phyloP scores from a whole-genome alignment of 2,329 filamentous ascomycete species.

The Epichloe scottii region DNA sequence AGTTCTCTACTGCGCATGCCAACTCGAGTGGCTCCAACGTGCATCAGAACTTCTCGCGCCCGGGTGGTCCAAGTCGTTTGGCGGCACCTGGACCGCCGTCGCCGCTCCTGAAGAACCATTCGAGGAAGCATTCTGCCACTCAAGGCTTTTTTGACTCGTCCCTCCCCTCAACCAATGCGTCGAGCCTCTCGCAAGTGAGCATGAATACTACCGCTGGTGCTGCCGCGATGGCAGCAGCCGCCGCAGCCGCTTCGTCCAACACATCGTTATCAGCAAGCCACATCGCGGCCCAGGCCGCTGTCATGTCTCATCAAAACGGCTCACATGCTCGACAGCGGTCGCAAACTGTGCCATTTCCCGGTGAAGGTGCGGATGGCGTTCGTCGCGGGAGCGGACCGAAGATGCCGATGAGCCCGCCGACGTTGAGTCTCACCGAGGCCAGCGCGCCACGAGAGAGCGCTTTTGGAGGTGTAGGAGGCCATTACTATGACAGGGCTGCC shows the following conservation, averaged over 20 bases:
- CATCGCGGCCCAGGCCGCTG: constrained; percentile 68
- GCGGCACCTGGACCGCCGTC: constrained; percentile 17
- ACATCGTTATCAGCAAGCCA: constrained; percentile 49
- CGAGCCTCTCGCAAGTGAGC: constrained; percentile 39
- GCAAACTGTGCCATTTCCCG: constrained; percentile 54
- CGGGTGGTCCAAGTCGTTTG: constrained; percentile 22
- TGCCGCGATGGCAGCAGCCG: constrained; percentile 20
- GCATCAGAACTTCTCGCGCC: constrained; percentile 47
- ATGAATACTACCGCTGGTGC: constrained; percentile 29
- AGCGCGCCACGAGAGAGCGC: constrained; percentile 46
- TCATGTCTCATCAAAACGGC: constrained; percentile 48
- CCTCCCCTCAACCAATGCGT: constrained; percentile 48
- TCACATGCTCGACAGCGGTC: constrained; percentile 53
- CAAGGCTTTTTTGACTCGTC: constrained; percentile 68
- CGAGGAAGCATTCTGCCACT: constrained; percentile 57
- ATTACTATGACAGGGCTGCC: constrained; percentile 46
- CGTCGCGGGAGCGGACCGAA: constrained; percentile 33
- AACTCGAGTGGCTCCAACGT: constrained; percentile 34
- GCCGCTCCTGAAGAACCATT: constrained; percentile 30
- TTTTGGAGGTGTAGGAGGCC: constrained; percentile 35
- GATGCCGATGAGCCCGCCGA: constrained; percentile 46
- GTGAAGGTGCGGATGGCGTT: constrained; percentile 28
- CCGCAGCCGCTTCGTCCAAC: constrained; percentile 12
- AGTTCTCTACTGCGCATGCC: constrained; percentile 30
- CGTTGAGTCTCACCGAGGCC: constrained; percentile 52